A percentile compares a stretch with the other conserved stretches of the same genome.
Conservation (phyloP, 2,329 filamentous ascomycete genomes). For the Monosporascus ibericus region DNA sequence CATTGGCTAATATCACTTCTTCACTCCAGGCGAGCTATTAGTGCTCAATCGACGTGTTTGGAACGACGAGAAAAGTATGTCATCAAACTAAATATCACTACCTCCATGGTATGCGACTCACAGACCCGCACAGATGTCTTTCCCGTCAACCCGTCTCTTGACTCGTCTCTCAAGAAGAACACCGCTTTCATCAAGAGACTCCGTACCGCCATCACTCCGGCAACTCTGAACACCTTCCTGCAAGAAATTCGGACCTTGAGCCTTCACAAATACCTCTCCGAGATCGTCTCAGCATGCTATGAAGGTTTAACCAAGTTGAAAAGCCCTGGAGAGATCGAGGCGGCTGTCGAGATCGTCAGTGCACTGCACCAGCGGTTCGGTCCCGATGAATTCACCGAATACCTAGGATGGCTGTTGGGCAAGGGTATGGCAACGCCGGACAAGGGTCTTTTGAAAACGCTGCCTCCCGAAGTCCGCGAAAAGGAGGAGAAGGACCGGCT, state of each 20-base stretch:
- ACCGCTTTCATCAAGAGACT: conserved; percentile 96
- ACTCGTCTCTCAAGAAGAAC: conserved; percentile 96
- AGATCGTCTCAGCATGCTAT: conserved; percentile 93
- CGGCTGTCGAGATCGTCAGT: conserved; percentile 87
- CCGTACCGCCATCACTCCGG: conserved; percentile 77
- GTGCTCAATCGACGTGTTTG: conserved; percentile 82
- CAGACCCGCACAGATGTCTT: conserved; percentile 59
- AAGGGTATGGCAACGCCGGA: conserved; percentile 89
- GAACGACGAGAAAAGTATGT: conserved; percentile 77
- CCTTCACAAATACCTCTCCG: conserved; percentile 92
- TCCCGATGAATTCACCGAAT: conserved; percentile 81
- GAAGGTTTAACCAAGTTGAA: conserved; percentile 92
- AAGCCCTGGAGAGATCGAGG: conserved; percentile 82
- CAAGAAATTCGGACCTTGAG: conserved; percentile 87
- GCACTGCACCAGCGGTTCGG: conserved; percentile 95
- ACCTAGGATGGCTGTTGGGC: conserved; percentile 86
- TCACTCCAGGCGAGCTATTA: conserved; percentile 72
- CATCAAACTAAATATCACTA: conserved; percentile 2
- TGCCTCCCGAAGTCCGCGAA: conserved; percentile 77
- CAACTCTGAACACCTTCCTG: conserved; percentile 76
- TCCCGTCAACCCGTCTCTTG: conserved; percentile 69
- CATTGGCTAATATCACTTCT: conserved; percentile 16
- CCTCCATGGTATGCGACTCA: conserved; percentile 6
- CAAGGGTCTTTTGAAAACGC: conserved; percentile 70
- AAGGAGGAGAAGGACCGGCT: conserved; percentile 94